These are phyloP conservation scores for Phytopythium sindhum DNA, from an alignment of 352 stramenopile genomes.

Conservation along the genomic window DNA sequence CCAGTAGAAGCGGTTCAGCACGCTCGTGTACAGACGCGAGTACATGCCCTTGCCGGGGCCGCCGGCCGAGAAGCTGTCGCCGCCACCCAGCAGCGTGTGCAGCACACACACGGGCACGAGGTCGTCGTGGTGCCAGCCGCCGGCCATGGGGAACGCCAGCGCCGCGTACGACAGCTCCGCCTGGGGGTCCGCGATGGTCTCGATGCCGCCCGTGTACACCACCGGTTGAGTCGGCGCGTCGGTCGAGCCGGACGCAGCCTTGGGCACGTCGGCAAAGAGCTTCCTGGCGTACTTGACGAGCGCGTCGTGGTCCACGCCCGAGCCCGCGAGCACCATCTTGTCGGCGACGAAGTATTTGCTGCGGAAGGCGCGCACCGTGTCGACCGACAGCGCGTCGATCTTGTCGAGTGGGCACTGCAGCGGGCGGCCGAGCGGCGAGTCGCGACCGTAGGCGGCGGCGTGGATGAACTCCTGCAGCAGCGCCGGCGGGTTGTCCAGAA, in stretches of 20 bases:
- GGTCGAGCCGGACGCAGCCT: slow-evolving; percentile 11
- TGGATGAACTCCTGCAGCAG: slow-evolving; percentile 87
- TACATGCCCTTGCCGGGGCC: slow-evolving; percentile 99
- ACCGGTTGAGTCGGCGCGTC: slow-evolving; percentile 32
- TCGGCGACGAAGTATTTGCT: slow-evolving; percentile 79
- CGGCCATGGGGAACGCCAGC: slow-evolving; percentile 94
- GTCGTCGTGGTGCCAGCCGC: slow-evolving; percentile 95
- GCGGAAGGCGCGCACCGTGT: slow-evolving; percentile 74
- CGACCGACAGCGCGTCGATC: slow-evolving; percentile 66
- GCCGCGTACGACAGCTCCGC: slow-evolving; percentile 88
- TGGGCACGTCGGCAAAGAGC: slow-evolving; percentile 79
- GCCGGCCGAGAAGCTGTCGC: slow-evolving; percentile 97
- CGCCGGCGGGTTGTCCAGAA: slow-evolving; percentile 81
- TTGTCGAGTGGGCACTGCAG: slow-evolving; percentile 81
- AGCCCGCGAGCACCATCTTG: slow-evolving; percentile 91
- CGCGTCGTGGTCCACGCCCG: slow-evolving; percentile 94
- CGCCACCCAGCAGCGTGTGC: slow-evolving; percentile 97
- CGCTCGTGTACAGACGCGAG: slow-evolving; percentile 96
- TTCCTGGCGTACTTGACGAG: slow-evolving; percentile 89
- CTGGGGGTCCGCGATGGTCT: slow-evolving; percentile 64
- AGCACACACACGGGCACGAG: slow-evolving; percentile 96
- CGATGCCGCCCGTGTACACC: slow-evolving; percentile 67
- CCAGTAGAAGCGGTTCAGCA: slow-evolving; percentile 98
- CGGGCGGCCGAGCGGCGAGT: slow-evolving; percentile 71
- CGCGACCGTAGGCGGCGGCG: slow-evolving; percentile 76